Base-by-base conservation (phyloP, 768 basidiomycete species). In the Termitomyces sp. region DNA sequence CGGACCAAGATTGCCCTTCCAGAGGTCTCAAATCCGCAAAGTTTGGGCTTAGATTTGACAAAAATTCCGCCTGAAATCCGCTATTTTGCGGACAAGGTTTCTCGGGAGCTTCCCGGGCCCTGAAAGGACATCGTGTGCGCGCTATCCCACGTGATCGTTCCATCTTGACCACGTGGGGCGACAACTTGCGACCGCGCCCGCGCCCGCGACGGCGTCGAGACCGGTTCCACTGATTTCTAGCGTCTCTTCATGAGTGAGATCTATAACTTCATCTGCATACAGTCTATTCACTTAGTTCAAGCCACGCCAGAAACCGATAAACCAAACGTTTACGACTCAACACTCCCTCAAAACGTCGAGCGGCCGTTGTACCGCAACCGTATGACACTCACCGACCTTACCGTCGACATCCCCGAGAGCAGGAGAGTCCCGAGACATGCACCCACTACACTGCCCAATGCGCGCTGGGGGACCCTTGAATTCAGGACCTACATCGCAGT, bases 401-500 rank as follows among this genome's bases (percentile, higher is more conserved):
- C 88, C 2, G 78, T 88, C 9, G 68, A 79, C 43, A 78, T 82
- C 17, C 80, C 86, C 0, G 69, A 77, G 17, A 66, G 65, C n/a
- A 70, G 66, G 27, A 47, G 62, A n/a, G 57, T 55, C 10, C 67
- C 67, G 11, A 56, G 63, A 32, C 52, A 55, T 19, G 68, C 68
- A 50, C 74, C 76, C 2, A 63, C 89, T 23, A 73, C 35, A 40
- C 44, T 35, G 32, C 57, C 57, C 4, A 55, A 49, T 40, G 34
- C 60, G 14, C 47, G 90, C n/a, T n/a, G n/a, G n/a, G 73, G 69
- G 42, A 89, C 91, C 0, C 68, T 73, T 10, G 97, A 98, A 67
- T 98, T 96, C 73, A 75, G 81, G 60, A 62, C 87, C 40, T 98
- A 98, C 70, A 84, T 76, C 59, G 59, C 84, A 32, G 75, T 86